phyloP scores from a whole-genome alignment of 2,329 filamentous ascomycete genomes.

The Claviceps maximensis region DNA sequence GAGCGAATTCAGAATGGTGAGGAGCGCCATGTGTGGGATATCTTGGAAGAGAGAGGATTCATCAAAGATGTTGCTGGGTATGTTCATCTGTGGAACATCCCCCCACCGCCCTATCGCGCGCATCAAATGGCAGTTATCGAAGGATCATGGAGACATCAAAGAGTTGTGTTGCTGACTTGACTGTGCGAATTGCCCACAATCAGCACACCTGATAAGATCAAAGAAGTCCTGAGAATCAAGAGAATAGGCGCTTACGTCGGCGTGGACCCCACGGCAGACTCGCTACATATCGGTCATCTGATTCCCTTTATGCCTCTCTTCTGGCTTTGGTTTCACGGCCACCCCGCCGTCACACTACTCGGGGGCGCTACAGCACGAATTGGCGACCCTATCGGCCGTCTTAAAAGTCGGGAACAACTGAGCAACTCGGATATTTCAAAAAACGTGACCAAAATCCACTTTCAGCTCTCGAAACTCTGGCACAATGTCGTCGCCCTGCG shows the following conservation, averaged over 20 bases:
- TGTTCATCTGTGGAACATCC: conserved; percentile 10
- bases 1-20: conserved; percentile 35
- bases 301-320: conserved; percentile 73
- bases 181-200: not conserved
- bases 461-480: conserved; percentile 62
- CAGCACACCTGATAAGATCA: conserved; percentile 39
- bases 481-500: conserved; percentile 55
- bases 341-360: conserved; percentile 51
- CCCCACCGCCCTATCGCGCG: not conserved
- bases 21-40: conserved; percentile 41
- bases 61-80: conserved; percentile 66
- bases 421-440: conserved; percentile 38
- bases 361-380: conserved; percentile 66
- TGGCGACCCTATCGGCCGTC: conserved; percentile 63
- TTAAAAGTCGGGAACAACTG: conserved; percentile 45
- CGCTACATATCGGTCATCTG: conserved; percentile 68
- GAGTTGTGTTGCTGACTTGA: conserved; percentile 1
- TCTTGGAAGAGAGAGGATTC: conserved; percentile 58
- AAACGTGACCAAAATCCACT: conserved; percentile 56
- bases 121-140: conserved; percentile 15
- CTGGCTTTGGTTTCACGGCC: conserved; percentile 71
- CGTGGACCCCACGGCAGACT: conserved; percentile 69
- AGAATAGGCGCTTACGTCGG: conserved; percentile 66
- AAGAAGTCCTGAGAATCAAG: conserved; percentile 49
- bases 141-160: not conserved